Conservation (phyloP, 1,284 basidiomycete species). For the Volvariella volvacea region DNA sequence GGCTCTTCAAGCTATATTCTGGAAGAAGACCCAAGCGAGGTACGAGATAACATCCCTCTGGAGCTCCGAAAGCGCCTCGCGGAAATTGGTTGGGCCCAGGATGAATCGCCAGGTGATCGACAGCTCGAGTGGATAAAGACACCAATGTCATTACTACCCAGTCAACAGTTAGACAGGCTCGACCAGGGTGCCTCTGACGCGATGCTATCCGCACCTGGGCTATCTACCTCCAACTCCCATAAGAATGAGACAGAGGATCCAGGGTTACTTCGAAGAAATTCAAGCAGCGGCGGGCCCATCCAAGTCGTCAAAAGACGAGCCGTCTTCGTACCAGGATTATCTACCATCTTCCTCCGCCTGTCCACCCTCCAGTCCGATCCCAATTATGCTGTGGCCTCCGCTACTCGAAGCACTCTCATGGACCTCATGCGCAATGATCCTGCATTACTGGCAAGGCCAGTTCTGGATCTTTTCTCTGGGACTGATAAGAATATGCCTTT, state of each 20-base stretch:
- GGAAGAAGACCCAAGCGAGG: constrained; percentile 45
- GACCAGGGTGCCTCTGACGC: constrained; percentile 23
- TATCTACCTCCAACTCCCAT: constrained; percentile 14
- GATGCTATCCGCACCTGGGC: constrained; percentile 21
- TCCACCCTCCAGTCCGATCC: constrained; percentile 45
- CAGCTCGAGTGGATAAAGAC: constrained; percentile 52
- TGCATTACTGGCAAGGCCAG: constrained; percentile 52
- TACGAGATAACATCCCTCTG: constrained; percentile 46
- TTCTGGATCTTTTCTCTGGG: constrained; percentile 53
- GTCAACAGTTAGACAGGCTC: constrained; percentile 44
- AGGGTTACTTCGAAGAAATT: constrained; percentile 44
- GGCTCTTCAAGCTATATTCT: constrained; percentile 51
- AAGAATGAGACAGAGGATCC: constrained; percentile 15
- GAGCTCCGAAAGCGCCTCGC: constrained; percentile 57
- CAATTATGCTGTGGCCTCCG: constrained; percentile 48
- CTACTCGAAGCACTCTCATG: constrained; percentile 51
- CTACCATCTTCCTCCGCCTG: constrained; percentile 45
- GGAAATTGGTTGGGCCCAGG: constrained; percentile 67
- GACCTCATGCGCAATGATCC: constrained; percentile 76
- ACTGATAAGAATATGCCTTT: constrained; percentile 38
- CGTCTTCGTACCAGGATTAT: constrained; percentile 58
- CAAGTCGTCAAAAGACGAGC: constrained; percentile 48
- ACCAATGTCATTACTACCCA: constrained; percentile 57
- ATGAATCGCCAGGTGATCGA: constrained; percentile 46
- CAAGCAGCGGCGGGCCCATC: constrained; percentile 39